phyloP scores from a whole-genome alignment of 208 protist species.

The Trypanosoma lewisi region DNA sequence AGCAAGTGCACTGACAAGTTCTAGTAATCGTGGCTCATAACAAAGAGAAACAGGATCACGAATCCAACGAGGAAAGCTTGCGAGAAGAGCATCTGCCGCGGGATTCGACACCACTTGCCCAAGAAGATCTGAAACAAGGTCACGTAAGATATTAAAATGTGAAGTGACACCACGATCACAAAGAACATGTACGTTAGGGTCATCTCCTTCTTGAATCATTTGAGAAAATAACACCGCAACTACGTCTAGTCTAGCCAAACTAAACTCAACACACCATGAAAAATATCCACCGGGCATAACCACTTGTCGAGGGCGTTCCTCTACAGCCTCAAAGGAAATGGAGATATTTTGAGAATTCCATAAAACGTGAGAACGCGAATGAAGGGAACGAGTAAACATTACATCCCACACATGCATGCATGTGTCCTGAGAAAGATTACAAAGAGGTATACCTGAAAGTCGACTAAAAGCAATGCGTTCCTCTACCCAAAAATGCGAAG shows the following conservation, averaged over 20 bases:
- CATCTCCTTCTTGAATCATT: constrained; percentile 84
- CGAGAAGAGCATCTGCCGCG: constrained; percentile 68
- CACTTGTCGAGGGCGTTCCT: constrained; percentile 75
- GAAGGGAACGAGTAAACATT: constrained; percentile 75
- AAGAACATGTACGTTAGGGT: constrained; percentile 65
- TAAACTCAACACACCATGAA: constrained; percentile 86
- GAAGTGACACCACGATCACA: constrained; percentile 80
- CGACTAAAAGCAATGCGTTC: constrained; percentile 82
- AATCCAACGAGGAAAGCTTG: constrained; percentile 83
- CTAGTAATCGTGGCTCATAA: constrained; percentile 84
- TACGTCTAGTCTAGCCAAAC: constrained; percentile 82
- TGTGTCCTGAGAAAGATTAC: constrained; percentile 86
- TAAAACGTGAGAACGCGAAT: constrained; percentile 68
- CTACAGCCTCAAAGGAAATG: constrained; percentile 73
- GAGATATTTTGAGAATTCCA: constrained; percentile 72
- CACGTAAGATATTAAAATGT: constrained; percentile 90
- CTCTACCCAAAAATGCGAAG: constrained; percentile 78
- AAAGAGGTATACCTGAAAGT: constrained; percentile 74
- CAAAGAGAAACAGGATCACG: constrained; percentile 70
- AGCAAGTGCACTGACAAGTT: constrained; percentile 69
- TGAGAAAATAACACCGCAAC: constrained; percentile 88
- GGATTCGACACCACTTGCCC: constrained; percentile 64
- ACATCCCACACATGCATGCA: constrained; percentile 85
- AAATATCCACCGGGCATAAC: constrained; percentile 80
- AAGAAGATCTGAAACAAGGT: constrained; percentile 82